Evolutionary conservation across 768 basidiomycete species (phyloP), one percentile per base, ranked within the genome.

Genomic region (Xerocomus spinulosus): DNA sequence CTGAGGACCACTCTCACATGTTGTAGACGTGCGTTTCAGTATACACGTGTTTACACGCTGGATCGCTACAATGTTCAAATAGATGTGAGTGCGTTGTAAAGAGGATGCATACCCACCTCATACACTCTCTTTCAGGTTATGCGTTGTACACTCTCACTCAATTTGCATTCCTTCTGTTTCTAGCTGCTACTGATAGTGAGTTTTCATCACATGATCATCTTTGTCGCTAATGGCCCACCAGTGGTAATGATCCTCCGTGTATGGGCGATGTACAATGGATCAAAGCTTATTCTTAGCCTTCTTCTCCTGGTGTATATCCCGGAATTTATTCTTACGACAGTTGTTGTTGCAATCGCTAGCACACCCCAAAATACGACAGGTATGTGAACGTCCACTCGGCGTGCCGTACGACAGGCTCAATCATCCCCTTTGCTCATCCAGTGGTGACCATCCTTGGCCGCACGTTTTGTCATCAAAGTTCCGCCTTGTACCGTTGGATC

Each of bases 211-310:
- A 24, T n/a, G 26, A 28, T 18, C 9, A 20, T 24, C 9, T 14
- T 12, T 34, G 6, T 30, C 13, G n/a, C 17, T 24, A 34, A 25
- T 10, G 37, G 12, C 25, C 17, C 29, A 10, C 24, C 21, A 52
- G 51, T 37, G 36, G 17, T 43, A 14, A 55, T 55, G 52, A 21
- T 55, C 13, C 43, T 52, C 18, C 49, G 49, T 9, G 51, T 51
- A n/a, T 51, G 39, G 34, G 49, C 50, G 23, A 37, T 55, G 25
- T 55, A 47, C 18, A 14, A 10, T 9, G 10, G 6, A 3, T 55
- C 54, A 17, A 46, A 18, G 24, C 10, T 8, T n/a, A 38, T 55
- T 12, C 29, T 55, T 10, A 5, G 5, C 25, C 20, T 50, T 10
- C 45, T 55, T 21, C 45, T 55, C 13, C 1, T 20, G 28, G 12